Base-by-base conservation (phyloP, 345 rosid genomes). In the Microcos paniculata region DNA sequence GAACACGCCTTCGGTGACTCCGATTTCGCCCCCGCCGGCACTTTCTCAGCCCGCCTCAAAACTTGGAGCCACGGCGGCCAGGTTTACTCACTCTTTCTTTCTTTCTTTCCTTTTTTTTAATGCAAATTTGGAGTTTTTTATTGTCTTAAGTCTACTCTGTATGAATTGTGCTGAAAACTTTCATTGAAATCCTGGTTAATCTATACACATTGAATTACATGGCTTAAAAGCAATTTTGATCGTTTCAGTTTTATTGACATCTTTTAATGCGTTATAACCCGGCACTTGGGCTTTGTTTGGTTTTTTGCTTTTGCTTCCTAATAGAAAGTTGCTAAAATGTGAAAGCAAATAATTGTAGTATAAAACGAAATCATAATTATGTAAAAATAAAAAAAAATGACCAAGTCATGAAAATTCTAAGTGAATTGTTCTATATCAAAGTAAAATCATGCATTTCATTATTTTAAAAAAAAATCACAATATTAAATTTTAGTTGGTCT, bases 1-100 rank as follows among this genome's bases (percentile, higher is more conserved):
- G 94, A 96, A 21, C 99, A 96, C 77, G 95, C 99, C 56, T 93
- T 96, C 35, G 97, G 97, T 0, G 97, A 93, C 73, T 88, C 97
- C 57, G 92, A 86, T 83, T 93, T 96, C 84, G 76, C 83, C 46
- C 85, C 91, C 19, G 97, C 97, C 19, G 98, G 97, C 56, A 85
- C 89, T 79, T 96, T 96, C 87, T 87, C 98, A 33, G 99, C 97
- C 66, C 98, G 98, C 74, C 91, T 96, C 80, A 96, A 87, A 85
- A 86, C 95, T 57, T 87, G 89, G 87, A 87, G 79, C 71, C 94
- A 90, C 62, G 98, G 99, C 2, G 88, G 90, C 76, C 96, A 89
- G 98, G 99, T 92, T 46, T 52, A 45, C 31, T 49, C 4, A 8
- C 7, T 1, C 19, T 18, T 31, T 5, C 5, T 14, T n/a, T 3